These are phyloP conservation scores for Bruguiera sexangula DNA, from an alignment of 345 rosid species.

Conservation along the genomic window DNA sequence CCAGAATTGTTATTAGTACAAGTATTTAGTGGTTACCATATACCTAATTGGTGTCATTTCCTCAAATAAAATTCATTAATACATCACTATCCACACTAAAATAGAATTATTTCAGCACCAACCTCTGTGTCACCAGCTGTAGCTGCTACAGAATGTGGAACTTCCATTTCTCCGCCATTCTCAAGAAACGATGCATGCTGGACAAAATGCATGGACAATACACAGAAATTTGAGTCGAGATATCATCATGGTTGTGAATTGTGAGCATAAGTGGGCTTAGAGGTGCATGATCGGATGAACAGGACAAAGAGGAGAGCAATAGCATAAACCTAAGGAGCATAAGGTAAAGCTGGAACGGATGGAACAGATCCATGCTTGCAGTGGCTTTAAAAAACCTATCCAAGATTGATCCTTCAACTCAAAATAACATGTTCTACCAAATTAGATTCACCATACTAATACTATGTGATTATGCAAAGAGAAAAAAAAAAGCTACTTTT, in stretches of 20 bases:
- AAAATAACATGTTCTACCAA: slow-evolving; percentile 23
- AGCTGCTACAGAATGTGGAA: slow-evolving; percentile 86
- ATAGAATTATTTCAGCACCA: not conserved
- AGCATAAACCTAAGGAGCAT: not conserved
- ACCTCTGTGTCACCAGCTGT: slow-evolving; percentile 82
- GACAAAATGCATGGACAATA: slow-evolving; percentile 12
- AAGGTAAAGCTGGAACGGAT: slow-evolving; percentile 46
- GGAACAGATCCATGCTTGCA: slow-evolving; percentile 50
- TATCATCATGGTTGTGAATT: not conserved
- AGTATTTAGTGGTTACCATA: no score
- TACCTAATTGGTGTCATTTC: not conserved
- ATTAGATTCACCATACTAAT: not conserved
- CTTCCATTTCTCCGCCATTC: slow-evolving; percentile 77
- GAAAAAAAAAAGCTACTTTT: not conserved
- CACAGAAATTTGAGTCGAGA: not conserved
- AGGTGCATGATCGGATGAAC: not conserved
- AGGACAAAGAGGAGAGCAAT: not conserved
- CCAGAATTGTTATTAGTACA: no score
- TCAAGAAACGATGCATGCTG: slow-evolving; percentile 85
- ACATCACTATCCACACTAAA: not conserved
- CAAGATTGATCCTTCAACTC: slow-evolving; percentile 76
- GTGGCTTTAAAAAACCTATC: slow-evolving; percentile 78
- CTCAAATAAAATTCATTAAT: not conserved
- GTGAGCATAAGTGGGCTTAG: no score
- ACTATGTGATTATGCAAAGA: no score